Percentiles rank a stretch among this genome's conserved stretches.
Conservation (phyloP, 306 rosid genomes). For the Benincasa hispida region DNA sequence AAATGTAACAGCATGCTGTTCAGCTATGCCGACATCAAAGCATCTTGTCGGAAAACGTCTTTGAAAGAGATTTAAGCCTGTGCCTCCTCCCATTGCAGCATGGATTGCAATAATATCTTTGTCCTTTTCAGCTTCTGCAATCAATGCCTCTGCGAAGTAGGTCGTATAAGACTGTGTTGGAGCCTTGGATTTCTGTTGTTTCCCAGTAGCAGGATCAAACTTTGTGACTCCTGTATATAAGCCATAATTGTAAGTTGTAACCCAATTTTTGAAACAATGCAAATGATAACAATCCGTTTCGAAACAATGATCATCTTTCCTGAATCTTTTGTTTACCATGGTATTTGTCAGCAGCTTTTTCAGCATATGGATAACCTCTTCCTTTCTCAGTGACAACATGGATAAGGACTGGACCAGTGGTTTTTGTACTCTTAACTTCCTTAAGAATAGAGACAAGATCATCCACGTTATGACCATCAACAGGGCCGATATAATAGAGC, state of each 20-base stretch:
- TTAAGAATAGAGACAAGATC: conserved; percentile 76
- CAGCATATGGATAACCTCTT: conserved; percentile 94
- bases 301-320: background rate
- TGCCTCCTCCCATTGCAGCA: conserved; percentile 99
- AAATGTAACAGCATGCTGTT: conserved; percentile 96
- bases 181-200: conserved; percentile 62
- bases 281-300: background rate
- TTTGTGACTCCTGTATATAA: conserved; percentile 64
- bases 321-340: conserved; percentile 43
- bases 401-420: conserved; percentile 86
- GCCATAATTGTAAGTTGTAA: background rate
- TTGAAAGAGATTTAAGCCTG: conserved; percentile 90
- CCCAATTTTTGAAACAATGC: background rate
- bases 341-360: conserved; percentile 82
- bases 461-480: conserved; percentile 92
- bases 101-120: conserved; percentile 78
- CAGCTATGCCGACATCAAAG: conserved; percentile 96
- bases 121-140: conserved; percentile 89
- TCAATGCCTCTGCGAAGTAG: conserved; percentile 90
- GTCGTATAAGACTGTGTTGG: conserved; percentile 78
- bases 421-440: conserved; percentile 76
- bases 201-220: conserved; percentile 87
- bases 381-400: conserved; percentile 94
- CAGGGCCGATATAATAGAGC: conserved; percentile 93
- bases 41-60: conserved; percentile 87